These are phyloP conservation scores for Glomus cerebriforme DNA, from an alignment of 192 early-diverging fungal species.

Conservation along the genomic window DNA sequence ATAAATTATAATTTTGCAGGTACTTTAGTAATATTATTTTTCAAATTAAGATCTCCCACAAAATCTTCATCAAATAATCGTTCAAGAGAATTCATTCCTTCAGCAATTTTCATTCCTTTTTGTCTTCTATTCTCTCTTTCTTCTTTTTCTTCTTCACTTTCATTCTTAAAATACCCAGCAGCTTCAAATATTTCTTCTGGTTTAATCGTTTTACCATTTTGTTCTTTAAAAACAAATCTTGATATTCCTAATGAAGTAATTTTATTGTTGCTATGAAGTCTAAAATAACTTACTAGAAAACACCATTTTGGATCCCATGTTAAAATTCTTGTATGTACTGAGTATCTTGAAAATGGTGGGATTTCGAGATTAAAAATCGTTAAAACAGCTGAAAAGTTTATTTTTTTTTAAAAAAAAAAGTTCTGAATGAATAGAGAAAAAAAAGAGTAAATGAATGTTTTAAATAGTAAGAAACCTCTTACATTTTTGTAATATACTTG, in stretches of 20 bases:
- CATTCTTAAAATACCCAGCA: background rate
- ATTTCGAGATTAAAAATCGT: conserved; percentile 52
- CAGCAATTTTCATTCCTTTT: background rate
- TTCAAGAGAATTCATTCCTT: background rate
- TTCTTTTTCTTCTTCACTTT: background rate
- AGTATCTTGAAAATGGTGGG: conserved; percentile 47
- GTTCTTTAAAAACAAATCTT: conserved; percentile 15
- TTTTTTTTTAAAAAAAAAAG: background rate
- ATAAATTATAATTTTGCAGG: background rate
- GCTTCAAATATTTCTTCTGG: background rate
- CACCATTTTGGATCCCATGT: conserved; percentile 58
- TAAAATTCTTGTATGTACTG: conserved; percentile 48
- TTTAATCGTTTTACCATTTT: conserved; percentile 14
- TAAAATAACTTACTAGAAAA: conserved; percentile 38
- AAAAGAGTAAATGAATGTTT: no score
- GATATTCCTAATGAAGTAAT: background rate
- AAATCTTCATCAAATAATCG: background rate
- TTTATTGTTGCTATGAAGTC: background rate
- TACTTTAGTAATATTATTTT: background rate
- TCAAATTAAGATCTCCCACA: background rate
- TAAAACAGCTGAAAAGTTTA: background rate
- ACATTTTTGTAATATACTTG: background rate
- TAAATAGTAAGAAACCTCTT: background rate
- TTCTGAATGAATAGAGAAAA: background rate
- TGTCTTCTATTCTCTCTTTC: background rate